Percentiles rank a stretch among this genome's conserved stretches.
Evolutionary conservation across 768 basidiomycete species (phyloP).

Genomic region (Tylopilus subfusipes): DNA sequence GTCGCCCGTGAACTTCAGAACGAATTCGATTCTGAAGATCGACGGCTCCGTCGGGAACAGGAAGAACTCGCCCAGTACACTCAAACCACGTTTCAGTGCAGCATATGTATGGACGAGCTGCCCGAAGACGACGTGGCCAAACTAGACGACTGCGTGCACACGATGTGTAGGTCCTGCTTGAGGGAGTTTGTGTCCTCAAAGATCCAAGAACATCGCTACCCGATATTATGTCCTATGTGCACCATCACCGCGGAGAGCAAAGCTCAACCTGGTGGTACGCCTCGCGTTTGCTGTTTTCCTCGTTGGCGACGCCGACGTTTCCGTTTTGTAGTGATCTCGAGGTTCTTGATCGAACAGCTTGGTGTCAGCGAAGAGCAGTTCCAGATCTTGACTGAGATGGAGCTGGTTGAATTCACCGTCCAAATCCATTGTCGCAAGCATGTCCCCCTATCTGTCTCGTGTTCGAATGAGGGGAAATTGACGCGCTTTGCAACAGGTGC

Average conservation of each 20-base stretch:
- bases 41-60: slow-evolving; percentile 34
- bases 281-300: neutral
- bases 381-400: slow-evolving; percentile 43
- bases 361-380: slow-evolving; percentile 44
- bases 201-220: slow-evolving; percentile 52
- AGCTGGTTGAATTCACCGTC: slow-evolving; percentile 42
- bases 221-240: slow-evolving; percentile 62
- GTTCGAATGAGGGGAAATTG: neutral
- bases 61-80: slow-evolving; percentile 24
- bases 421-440: slow-evolving; percentile 51
- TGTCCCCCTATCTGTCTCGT: slow-evolving; percentile 1
- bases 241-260: slow-evolving; percentile 24
- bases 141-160: slow-evolving; percentile 47
- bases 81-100: slow-evolving; percentile 47
- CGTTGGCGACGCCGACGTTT: neutral
- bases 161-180: slow-evolving; percentile 54
- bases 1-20: slow-evolving; percentile 33
- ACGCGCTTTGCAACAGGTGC: slow-evolving; percentile 39
- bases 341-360: slow-evolving; percentile 39
- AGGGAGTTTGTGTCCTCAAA: slow-evolving; percentile 39
- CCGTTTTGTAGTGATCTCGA: slow-evolving; percentile 36
- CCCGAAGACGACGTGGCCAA: slow-evolving; percentile 40
- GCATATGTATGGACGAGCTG: slow-evolving; percentile 52
- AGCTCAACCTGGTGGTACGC: slow-evolving; percentile 33
- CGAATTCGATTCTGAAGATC: slow-evolving; percentile 41